These are phyloP conservation scores for Phytopythium chamaehyphon DNA, from an alignment of 352 stramenopile genomes.

Conservation along the genomic window DNA sequence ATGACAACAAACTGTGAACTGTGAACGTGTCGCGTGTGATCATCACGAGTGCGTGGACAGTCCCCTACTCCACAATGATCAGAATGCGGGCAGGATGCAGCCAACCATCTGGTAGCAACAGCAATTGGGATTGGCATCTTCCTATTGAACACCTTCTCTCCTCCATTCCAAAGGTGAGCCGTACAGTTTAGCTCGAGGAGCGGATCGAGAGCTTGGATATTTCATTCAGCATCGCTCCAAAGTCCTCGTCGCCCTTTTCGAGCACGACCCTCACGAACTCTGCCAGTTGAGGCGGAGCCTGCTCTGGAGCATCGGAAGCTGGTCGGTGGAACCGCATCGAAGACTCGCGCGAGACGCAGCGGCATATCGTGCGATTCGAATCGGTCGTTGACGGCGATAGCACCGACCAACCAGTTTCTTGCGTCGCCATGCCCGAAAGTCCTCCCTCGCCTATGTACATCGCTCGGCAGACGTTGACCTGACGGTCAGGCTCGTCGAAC, in stretches of 20 bases:
- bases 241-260: conserved; percentile 5
- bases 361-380: background rate
- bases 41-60: too few species aligned
- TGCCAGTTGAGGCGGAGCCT: conserved; percentile 2
- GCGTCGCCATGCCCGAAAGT: conserved; percentile 15
- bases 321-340: conserved; percentile 1
- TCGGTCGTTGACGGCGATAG: too few species aligned
- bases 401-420: conserved; percentile 20
- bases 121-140: too few species aligned
- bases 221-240: background rate
- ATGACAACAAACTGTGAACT: too few species aligned
- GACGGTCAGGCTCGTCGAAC: conserved; percentile 35
- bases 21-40: too few species aligned
- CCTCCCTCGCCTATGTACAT: conserved; percentile 32
- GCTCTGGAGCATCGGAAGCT: background rate
- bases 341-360: background rate
- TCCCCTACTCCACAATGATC: too few species aligned
- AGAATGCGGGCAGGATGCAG: too few species aligned
- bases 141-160: too few species aligned
- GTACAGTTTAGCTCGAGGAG: background rate
- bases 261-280: conserved; percentile 6
- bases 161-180: too few species aligned
- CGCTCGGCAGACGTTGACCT: conserved; percentile 46
- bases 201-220: background rate
- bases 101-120: too few species aligned